Evolutionary conservation across 495 filamentous ascomycete species (phyloP).

Genomic region (Penicillium verhagenii): DNA sequence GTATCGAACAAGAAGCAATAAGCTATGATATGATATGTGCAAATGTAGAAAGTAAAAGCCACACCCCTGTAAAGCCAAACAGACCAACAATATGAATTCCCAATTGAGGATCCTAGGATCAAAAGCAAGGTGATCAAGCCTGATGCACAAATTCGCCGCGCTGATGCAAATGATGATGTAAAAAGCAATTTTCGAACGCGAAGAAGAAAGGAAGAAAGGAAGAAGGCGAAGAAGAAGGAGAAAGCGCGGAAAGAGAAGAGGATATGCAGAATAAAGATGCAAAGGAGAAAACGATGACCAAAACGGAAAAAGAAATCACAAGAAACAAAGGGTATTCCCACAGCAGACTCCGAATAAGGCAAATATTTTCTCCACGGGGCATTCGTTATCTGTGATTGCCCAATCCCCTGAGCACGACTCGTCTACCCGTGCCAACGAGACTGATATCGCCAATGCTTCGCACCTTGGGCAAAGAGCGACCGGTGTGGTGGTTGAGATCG

Average conservation of each 20-base stretch:
- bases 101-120: too few species aligned
- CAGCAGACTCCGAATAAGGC: background rate
- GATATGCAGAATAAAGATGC: too few species aligned
- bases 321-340: background rate
- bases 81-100: background rate
- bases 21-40: background rate
- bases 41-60: background rate
- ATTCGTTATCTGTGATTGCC: constrained; percentile 25
- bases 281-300: too few species aligned
- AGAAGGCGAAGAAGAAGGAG: constrained; percentile 4
- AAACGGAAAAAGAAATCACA: too few species aligned
- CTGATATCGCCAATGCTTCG: constrained; percentile 45
- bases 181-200: background rate
- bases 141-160: constrained; percentile 19
- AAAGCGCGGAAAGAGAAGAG: background rate
- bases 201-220: constrained; percentile 4
- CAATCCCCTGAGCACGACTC: constrained; percentile 39
- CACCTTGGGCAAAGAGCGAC: constrained; percentile 29
- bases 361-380: background rate
- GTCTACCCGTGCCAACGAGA: constrained; percentile 34
- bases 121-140: background rate
- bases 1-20: constrained; percentile 4
- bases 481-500: constrained; percentile 7
- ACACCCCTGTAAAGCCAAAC: background rate
- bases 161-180: constrained; percentile 30